A percentile compares a stretch with the other conserved stretches of the same genome.
These are phyloP conservation scores for Hirsutella thompsonii DNA, from an alignment of 2,329 filamentous ascomycete genomes.

Conservation along the genomic window DNA sequence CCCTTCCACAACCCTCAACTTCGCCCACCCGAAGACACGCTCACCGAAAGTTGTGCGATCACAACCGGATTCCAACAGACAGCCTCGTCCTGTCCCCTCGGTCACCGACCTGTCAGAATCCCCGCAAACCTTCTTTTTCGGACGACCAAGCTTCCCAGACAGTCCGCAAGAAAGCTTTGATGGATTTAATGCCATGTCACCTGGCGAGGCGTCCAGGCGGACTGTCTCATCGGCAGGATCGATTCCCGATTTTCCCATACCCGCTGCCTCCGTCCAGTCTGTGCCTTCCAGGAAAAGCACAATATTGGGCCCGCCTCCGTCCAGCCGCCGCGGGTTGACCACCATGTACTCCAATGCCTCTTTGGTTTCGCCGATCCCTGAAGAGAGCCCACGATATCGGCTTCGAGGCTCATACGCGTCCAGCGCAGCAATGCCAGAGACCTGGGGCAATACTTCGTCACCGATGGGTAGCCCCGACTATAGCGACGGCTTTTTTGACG, in stretches of 20 bases:
- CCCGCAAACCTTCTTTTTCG: slow-evolving; percentile 36
- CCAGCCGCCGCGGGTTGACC: slow-evolving; percentile 44
- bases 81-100: slow-evolving; percentile 47
- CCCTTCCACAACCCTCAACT: slow-evolving; percentile 19
- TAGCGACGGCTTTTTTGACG: slow-evolving; percentile 37
- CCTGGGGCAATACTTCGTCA: slow-evolving; percentile 37
- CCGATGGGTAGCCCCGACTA: slow-evolving; percentile 27
- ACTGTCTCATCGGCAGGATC: slow-evolving; percentile 41
- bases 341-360: slow-evolving; percentile 54
- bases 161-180: slow-evolving; percentile 18
- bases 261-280: slow-evolving; percentile 15
- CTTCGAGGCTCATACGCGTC: slow-evolving; percentile 57
- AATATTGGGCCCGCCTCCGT: slow-evolving; percentile 46
- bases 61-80: slow-evolving; percentile 39
- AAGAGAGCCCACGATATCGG: slow-evolving; percentile 47
- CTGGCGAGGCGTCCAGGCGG: slow-evolving; percentile 34
- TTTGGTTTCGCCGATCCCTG: slow-evolving; percentile 63
- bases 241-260: slow-evolving; percentile 46
- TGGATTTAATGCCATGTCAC: slow-evolving; percentile 26
- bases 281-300: slow-evolving; percentile 31
- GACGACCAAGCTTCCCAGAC: slow-evolving; percentile 18
- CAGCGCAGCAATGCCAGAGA: slow-evolving; percentile 58
- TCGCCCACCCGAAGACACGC: slow-evolving; percentile 22
- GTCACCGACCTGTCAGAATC: slow-evolving; percentile 36
- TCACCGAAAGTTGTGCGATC: slow-evolving; percentile 30